Evolutionary conservation across 179 eudicot genomes (phyloP).

Genomic region (Heliamphora ciliata): DNA sequence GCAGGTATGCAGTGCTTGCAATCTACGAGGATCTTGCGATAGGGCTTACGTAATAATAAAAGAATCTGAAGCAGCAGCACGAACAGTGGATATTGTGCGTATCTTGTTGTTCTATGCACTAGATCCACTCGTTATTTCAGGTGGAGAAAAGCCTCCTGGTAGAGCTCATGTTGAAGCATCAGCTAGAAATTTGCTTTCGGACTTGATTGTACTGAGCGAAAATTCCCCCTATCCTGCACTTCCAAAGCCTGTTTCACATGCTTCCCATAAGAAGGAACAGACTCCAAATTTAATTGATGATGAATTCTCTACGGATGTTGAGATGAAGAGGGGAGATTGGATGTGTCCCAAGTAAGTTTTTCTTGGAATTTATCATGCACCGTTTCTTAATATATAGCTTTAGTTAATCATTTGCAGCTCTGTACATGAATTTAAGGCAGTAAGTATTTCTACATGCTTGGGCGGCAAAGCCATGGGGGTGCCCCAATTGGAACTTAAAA

Average conservation of each 20-base stretch:
- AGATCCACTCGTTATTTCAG: conserved; percentile 49
- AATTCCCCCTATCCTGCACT: conserved; percentile 32
- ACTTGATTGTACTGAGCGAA: conserved; percentile 56
- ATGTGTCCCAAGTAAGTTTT: conserved; percentile 59
- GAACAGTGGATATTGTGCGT: conserved; percentile 86
- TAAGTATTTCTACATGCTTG: background rate
- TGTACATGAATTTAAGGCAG: background rate
- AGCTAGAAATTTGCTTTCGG: conserved; percentile 59
- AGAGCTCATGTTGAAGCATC: conserved; percentile 49
- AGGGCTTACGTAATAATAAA: conserved; percentile 57
- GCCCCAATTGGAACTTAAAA: no score
- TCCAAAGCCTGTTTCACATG: conserved; percentile 28
- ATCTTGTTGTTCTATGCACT: conserved; percentile 63
- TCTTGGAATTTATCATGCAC: background rate
- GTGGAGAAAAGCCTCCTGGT: conserved; percentile 35
- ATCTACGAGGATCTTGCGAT: conserved; percentile 76
- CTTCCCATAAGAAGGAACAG: conserved; percentile 25
- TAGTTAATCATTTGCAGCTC: background rate
- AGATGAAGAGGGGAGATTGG: conserved; percentile 58
- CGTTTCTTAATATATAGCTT: no score
- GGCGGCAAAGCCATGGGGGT: background rate
- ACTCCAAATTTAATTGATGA: conserved; percentile 13
- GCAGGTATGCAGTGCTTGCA: conserved; percentile 75
- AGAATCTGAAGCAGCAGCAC: conserved; percentile 55
- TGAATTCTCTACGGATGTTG: conserved; percentile 27